Evolutionary conservation across 2,329 filamentous ascomycete genomes (phyloP).

Genomic region (Botrytis pseudocinerea): DNA sequence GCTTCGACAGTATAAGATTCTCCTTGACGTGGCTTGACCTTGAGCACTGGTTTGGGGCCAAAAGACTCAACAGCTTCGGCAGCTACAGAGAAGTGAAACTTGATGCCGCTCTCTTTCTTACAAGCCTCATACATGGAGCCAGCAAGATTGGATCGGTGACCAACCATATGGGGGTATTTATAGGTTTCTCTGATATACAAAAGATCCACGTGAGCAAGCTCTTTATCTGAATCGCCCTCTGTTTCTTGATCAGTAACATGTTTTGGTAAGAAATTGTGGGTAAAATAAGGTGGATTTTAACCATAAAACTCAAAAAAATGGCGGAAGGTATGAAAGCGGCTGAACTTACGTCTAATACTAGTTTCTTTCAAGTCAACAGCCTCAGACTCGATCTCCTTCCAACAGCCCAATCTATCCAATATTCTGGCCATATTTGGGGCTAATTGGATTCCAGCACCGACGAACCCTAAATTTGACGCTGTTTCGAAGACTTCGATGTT

Average conservation of each 20-base stretch:
- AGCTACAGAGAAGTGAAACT: conserved; percentile 65
- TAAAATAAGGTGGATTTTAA: neutral
- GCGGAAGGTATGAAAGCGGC: neutral
- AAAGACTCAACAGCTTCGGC: conserved; percentile 60
- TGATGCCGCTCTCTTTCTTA: conserved; percentile 60
- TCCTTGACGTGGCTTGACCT: conserved; percentile 56
- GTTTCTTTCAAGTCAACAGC: conserved; percentile 70
- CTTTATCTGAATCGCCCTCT: conserved; percentile 67
- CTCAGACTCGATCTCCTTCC: conserved; percentile 68
- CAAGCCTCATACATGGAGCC: conserved; percentile 71
- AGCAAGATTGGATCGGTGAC: conserved; percentile 72
- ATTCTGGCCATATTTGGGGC: conserved; percentile 81
- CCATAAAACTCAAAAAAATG: neutral
- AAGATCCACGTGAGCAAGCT: conserved; percentile 71
- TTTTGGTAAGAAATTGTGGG: neutral
- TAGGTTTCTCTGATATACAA: conserved; percentile 66
- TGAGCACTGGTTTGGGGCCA: conserved; percentile 59
- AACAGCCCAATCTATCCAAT: conserved; percentile 70
- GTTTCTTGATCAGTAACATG: conserved; percentile 5
- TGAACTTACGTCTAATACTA: conserved; percentile 63
- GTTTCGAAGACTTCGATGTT: conserved; percentile 73
- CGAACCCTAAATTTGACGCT: conserved; percentile 73
- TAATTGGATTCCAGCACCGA: conserved; percentile 82
- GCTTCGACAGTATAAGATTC: conserved; percentile 51
- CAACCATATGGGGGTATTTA: conserved; percentile 63